Percentiles rank a stretch among this genome's conserved stretches.
phyloP scores from a whole-genome alignment of 805 yeast genomes.

The Sugiyamaella americana region DNA sequence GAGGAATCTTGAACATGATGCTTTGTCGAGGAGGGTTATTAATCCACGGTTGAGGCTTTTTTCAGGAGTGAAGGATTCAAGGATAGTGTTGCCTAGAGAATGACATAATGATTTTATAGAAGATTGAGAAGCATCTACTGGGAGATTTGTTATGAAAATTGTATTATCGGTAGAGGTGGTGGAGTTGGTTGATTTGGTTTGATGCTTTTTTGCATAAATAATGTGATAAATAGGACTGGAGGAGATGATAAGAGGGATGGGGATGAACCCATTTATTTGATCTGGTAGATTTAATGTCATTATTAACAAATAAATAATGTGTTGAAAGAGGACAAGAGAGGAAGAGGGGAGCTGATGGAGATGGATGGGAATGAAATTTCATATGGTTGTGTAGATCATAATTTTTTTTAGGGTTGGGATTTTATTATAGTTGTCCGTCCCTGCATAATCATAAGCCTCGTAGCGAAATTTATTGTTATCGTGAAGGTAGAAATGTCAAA shows the following conservation, averaged over 20 bases:
- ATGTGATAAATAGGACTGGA: conserved; percentile 14
- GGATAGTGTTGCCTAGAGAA: conserved; percentile 40
- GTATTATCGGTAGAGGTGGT: conserved; percentile 38
- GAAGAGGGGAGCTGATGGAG: too few species aligned
- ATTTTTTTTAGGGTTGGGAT: too few species aligned
- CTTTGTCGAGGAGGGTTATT: conserved; percentile 66
- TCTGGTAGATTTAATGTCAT: conserved; percentile 13
- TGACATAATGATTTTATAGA: conserved; percentile 51
- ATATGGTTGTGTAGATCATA: too few species aligned
- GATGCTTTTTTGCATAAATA: conserved; percentile 20
- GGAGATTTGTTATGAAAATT: conserved; percentile 73
- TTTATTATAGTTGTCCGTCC: too few species aligned
- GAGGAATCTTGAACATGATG: conserved; percentile 60
- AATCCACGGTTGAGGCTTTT: conserved; percentile 45
- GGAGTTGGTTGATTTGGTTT: conserved; percentile 3
- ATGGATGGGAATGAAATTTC: too few species aligned
- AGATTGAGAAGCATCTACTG: conserved; percentile 51
- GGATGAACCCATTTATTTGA: conserved; percentile 21
- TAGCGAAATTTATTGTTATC: too few species aligned
- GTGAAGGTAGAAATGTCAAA: too few species aligned
- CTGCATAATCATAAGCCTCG: too few species aligned
- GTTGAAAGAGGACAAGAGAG: too few species aligned
- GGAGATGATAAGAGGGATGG: conserved; percentile 19
- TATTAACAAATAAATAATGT: too few species aligned
- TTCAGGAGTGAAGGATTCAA: conserved; percentile 29